Base-by-base conservation (phyloP, 139 green algal species). In the Zygnema circumcarinatum region DNA sequence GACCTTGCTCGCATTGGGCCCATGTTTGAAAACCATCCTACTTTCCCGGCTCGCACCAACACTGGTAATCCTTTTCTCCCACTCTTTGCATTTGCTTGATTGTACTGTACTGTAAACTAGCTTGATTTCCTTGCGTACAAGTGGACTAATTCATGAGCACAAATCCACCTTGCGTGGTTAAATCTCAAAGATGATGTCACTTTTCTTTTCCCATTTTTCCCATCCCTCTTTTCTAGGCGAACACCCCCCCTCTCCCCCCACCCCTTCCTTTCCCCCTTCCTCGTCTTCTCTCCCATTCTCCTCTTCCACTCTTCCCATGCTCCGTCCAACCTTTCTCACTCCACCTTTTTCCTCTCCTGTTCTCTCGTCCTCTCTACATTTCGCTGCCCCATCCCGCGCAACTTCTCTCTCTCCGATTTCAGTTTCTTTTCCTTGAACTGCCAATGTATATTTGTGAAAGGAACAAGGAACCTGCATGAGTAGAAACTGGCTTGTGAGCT, bases 11-110 rank as follows among this genome's bases (percentile, higher is more conserved):
- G 67, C 16, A 87, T 98, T 11, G 96, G 96, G 0, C 97, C 97
- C 20, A 86, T 94, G 62, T 99, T 99, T 89, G 97, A 99, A 92
- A 89, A 89, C 56, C 90, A 99, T 89, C 39, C 90, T 0, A 94
- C 94, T 0, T 99, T 99, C 90, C 97, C 97, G 1, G 96, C 95
- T 0, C 91, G 92, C 31, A 98, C 93, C 81, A 99, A 99, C 93
- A 99, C 97, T 54, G 84, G 84, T 89, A 29, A 20, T 7, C 3
- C 79, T 83, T 3, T 41, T 83, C 36, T 41, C 69, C 32, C 76
- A 81, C n/a, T 47, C 47, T 76, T 84, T 42, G 7, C 76, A 81
- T 79, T 41, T 78, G 7, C 38, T 25, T 54, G 62, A 25, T 29
- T 29, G 73, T 81, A 29, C 73, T 56, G n/a, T 29, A 79, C 41